Conservation (phyloP, 1,284 basidiomycete genomes). For the Stereum hirsutum region DNA sequence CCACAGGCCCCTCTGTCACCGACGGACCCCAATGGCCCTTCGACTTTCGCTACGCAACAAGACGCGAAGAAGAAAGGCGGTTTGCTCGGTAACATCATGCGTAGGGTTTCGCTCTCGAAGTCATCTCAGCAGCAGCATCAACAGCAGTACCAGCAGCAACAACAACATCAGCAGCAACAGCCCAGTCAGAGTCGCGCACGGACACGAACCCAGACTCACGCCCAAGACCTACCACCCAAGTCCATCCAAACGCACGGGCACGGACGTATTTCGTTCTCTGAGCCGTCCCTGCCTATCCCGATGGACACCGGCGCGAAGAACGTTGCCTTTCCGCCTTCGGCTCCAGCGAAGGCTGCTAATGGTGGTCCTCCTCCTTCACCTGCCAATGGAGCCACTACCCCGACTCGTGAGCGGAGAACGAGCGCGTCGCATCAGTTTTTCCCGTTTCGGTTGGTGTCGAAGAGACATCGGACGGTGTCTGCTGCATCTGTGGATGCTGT, state of each 20-base stretch:
- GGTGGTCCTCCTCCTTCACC: constrained; percentile 20
- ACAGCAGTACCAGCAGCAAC: too few relatives aligned
- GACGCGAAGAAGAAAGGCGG: constrained; percentile 23
- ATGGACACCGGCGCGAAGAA: constrained; percentile 15
- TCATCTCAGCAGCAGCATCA: constrained; percentile 21
- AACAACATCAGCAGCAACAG: too few relatives aligned
- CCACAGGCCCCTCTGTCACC: constrained; percentile 9
- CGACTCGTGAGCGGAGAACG: constrained; percentile 25
- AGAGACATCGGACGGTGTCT: constrained; percentile 59
- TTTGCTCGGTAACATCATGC: too few relatives aligned
- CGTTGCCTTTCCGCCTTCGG: neutral
- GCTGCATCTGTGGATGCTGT: constrained; percentile 65
- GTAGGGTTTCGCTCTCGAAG: constrained; percentile 28
- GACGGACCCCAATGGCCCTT: constrained; percentile 7
- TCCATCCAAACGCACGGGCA: too few relatives aligned
- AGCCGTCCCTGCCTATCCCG: constrained; percentile 5
- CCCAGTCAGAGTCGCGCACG: constrained; percentile 3
- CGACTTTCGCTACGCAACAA: constrained; percentile 18
- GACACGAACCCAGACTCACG: neutral
- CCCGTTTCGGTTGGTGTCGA: constrained; percentile 53
- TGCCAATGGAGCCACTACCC: too few relatives aligned
- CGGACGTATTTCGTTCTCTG: constrained; percentile 4
- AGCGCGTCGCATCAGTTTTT: constrained; percentile 37
- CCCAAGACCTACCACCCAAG: too few relatives aligned
- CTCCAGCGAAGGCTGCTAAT: constrained; percentile 10